Conservation (phyloP, 768 basidiomycete species). For the Rhodotorula toruloides region DNA sequence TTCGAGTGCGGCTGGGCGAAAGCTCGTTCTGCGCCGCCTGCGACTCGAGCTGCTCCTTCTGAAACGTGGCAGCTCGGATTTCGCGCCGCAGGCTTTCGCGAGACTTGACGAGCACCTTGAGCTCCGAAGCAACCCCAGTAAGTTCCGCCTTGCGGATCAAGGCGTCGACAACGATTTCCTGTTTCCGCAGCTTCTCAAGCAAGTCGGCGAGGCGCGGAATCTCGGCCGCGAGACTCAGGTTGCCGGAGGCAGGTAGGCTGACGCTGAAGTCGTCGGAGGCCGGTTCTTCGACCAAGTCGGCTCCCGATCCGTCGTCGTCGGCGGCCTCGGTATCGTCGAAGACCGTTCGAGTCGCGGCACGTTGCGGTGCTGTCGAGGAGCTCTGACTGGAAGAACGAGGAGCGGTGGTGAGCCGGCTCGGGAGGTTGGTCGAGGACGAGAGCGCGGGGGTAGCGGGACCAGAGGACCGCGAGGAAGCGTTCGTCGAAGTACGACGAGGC, state of each 20-base stretch:
- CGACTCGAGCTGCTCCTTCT: slow-evolving; percentile 86
- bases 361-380: slow-evolving; percentile 25
- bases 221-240: slow-evolving; percentile 80
- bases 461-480: too few species aligned
- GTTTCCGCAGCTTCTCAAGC: slow-evolving; percentile 68
- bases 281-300: slow-evolving; percentile 50
- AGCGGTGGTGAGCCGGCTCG: background rate
- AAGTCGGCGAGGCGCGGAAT: slow-evolving; percentile 72
- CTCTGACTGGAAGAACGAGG: slow-evolving; percentile 29
- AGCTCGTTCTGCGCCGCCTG: slow-evolving; percentile 88
- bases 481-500: too few species aligned
- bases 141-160: slow-evolving; percentile 92
- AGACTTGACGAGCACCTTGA: slow-evolving; percentile 72
- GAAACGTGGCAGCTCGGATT: slow-evolving; percentile 75
- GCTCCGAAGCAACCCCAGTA: slow-evolving; percentile 80
- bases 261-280: slow-evolving; percentile 52
- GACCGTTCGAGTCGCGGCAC: slow-evolving; percentile 18
- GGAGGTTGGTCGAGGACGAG: too few species aligned
- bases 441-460: too few species aligned
- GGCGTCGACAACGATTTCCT: slow-evolving; percentile 75
- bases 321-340: slow-evolving; percentile 52
- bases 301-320: slow-evolving; percentile 41
- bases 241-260: slow-evolving; percentile 77
- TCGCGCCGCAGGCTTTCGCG: slow-evolving; percentile 76
- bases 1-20: slow-evolving; percentile 71